Base-by-base conservation (phyloP, 371 early-diverging fungal genomes). In the Mortierella sp. region DNA sequence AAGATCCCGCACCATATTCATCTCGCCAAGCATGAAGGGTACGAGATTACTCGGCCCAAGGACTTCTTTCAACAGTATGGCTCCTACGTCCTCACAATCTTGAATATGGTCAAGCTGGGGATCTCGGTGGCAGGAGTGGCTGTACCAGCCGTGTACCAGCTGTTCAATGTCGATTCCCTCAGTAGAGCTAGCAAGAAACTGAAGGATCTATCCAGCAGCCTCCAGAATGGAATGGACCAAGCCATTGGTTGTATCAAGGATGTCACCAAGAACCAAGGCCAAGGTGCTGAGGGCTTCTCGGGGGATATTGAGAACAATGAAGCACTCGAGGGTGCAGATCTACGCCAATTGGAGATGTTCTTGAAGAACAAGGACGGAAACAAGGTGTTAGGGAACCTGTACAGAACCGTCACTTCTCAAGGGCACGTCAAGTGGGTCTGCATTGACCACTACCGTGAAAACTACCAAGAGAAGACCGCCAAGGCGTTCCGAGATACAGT, bases 291-390 rank as follows among this genome's bases (percentile, higher is more conserved):
- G 9, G 3, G 19, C 16, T 4, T 43, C 16, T 19, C 19, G 16
- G 34, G 10, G 34, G 7, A 34, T 4, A 7, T 43, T 5, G 44
- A 5, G 44, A 19, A 43, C 16, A 14, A 17, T 10, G 55, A 52
- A 21, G 57, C 49, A 13, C n/a, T 66, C n/a, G 73, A 72, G 1
- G 45, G 55, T 1, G 55, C 59, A 4, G 73, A 72, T 34, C 47
- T 71, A 29, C 39, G 48, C 7, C 40, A 40, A 19, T 17, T 73
- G 40, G 34, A 31, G 4, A 24, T 31, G 21, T 63, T 54, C 31
- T 24, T 73, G 25, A n/a, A n/a, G n/a, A n/a, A n/a, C n/a, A n/a
- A n/a, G n/a, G n/a, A n/a, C n/a, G n/a, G n/a, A n/a, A n/a, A n/a
- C n/a, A n/a, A n/a, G n/a, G n/a, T n/a, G n/a, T n/a, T n/a, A n/a